Base-by-base conservation (phyloP, 208 protist genomes). In the Leishmania major region DNA sequence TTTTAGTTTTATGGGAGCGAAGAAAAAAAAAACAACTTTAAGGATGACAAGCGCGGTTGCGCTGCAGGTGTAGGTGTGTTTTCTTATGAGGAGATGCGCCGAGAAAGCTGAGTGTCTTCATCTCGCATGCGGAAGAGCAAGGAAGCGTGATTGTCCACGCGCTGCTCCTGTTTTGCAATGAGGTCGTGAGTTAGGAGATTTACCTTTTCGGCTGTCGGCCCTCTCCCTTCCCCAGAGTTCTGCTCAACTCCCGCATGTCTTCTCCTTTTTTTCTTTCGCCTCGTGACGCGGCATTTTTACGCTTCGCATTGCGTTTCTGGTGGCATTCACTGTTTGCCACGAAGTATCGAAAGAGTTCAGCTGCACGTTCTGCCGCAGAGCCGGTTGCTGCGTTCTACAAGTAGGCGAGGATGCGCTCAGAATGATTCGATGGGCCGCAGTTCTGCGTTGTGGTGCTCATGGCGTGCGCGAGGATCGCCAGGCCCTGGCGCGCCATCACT, bases 401-500 rank as follows among this genome's bases (percentile, higher is more conserved):
- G 28, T 4, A 15, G 22, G 55, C 8, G 35, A 79, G 79, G 59
- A 85, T 85, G 82, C 49, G 47, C 15, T 22, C 10, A 47, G 3
- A 78, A 86, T 86, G 83, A 43, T 86, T 19, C 75, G 78, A 31
- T 43, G 51, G 3, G 64, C 57, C 59, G 37, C 37, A 59, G 13
- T 83, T 31, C n/a, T 79, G 78, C 79, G 83, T 47, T 83, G 78
- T 60, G 35, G n/a, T 1, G 82, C 78, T 28, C 40, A 81, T 43
- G 71, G 47, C 15, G 35, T 84, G 47, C 75, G 40, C 37, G 82
- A 69, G 22, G 91, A 94, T 71, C 81, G 84, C 43, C 22, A 72
- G 57, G 75, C 84, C 10, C 71, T 88, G 35, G 59, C 71, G 51
- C 78, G 74, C 6, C 72, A 92, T 76, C 89, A 94, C 77, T 53